A percentile compares a stretch with the other conserved stretches of the same genome.
Conservation (phyloP, 2,329 filamentous ascomycete genomes). For the Apiospora saccharicola region DNA sequence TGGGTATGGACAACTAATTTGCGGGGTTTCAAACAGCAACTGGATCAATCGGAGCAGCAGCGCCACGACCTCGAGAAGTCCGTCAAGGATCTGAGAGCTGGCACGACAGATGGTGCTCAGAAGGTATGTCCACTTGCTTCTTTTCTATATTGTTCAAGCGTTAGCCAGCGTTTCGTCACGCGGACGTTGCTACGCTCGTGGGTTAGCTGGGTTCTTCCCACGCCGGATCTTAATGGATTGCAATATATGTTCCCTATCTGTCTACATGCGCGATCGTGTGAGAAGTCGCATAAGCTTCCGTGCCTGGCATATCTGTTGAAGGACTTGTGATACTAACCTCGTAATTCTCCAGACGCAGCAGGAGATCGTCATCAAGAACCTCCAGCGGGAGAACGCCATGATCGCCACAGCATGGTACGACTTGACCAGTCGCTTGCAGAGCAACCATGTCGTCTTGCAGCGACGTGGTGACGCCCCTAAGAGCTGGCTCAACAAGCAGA, state of each 20-base stretch:
- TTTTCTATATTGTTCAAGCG: background rate
- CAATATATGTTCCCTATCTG: background rate
- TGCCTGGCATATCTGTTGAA: slow-evolving; percentile 26
- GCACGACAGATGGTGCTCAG: slow-evolving; percentile 56
- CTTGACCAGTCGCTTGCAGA: slow-evolving; percentile 78
- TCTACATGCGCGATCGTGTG: background rate
- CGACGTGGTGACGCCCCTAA: slow-evolving; percentile 76
- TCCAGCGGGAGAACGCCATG: slow-evolving; percentile 79
- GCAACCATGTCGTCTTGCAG: slow-evolving; percentile 82
- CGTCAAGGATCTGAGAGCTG: slow-evolving; percentile 60
- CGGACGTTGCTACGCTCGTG: background rate
- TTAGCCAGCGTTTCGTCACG: background rate
- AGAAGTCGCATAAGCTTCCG: slow-evolving; percentile 8
- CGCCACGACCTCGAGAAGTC: slow-evolving; percentile 63
- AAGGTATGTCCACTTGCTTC: slow-evolving; percentile 50
- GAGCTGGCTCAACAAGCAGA: slow-evolving; percentile 87
- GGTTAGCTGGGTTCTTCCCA: slow-evolving; percentile 10
- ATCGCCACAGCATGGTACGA: slow-evolving; percentile 90
- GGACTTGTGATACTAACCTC: slow-evolving; percentile 13
- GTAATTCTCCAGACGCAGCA: slow-evolving; percentile 51
- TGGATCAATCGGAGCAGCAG: slow-evolving; percentile 64
- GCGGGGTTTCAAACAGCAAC: slow-evolving; percentile 53
- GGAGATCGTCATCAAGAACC: slow-evolving; percentile 68
- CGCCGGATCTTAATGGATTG: background rate
- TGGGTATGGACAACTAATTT: slow-evolving; percentile 26